phyloP scores from a whole-genome alignment of 495 filamentous ascomycete genomes.

The Trypethelium eluteriae region DNA sequence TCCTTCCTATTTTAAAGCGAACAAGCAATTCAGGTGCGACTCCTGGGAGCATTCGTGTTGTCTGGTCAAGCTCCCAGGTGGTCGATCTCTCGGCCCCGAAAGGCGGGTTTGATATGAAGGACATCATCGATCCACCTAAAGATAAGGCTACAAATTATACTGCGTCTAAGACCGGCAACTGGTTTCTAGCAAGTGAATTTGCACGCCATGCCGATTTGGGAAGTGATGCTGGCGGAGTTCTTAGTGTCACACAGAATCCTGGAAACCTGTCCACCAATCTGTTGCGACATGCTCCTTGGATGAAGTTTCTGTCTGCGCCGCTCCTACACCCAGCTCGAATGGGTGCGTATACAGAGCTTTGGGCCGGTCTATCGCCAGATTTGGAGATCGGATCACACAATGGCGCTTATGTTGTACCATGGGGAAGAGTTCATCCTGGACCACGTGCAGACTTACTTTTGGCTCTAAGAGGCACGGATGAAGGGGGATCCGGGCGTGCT shows the following conservation, averaged over 20 bases:
- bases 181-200: conserved; percentile 20
- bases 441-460: conserved; percentile 29
- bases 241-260: neutral
- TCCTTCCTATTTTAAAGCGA: conserved; percentile 38
- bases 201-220: neutral
- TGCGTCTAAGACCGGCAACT: conserved; percentile 23
- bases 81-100: conserved; percentile 15
- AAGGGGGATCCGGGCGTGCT: conserved; percentile 35
- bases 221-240: neutral
- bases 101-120: conserved; percentile 4
- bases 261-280: neutral
- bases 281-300: neutral
- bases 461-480: conserved; percentile 28
- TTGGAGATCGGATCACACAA: conserved; percentile 30
- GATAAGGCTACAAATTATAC: conserved; percentile 1
- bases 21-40: conserved; percentile 29
- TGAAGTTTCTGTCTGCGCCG: too few species aligned
- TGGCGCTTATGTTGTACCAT: conserved; percentile 21
- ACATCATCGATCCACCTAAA: neutral
- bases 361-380: conserved; percentile 39
- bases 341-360: conserved; percentile 44
- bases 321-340: conserved; percentile 24
- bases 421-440: conserved; percentile 12
- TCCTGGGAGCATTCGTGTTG: conserved; percentile 33
- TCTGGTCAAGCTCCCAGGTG: conserved; percentile 31